Conservation (phyloP, 257 asterid genomes). For the Solanum stenotomum region DNA sequence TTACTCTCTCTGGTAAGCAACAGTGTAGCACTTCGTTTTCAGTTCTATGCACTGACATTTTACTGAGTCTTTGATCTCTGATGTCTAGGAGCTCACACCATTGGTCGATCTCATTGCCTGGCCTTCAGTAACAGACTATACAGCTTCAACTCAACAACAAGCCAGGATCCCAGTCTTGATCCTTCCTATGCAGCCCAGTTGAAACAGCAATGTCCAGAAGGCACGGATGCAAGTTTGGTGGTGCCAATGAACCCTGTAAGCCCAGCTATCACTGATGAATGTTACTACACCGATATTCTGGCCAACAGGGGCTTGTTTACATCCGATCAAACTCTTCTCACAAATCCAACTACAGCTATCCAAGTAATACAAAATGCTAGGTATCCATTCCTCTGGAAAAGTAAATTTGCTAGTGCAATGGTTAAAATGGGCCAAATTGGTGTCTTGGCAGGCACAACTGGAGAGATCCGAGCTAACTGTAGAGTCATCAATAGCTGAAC, state of each 20-base stretch:
- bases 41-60: not conserved
- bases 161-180: slow-evolving; percentile 58
- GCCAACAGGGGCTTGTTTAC: slow-evolving; percentile 24
- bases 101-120: slow-evolving; percentile 67
- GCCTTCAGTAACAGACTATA: slow-evolving; percentile 48
- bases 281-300: slow-evolving; percentile 19
- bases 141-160: slow-evolving; percentile 33
- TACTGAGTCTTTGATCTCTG: not conserved
- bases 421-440: slow-evolving; percentile 34
- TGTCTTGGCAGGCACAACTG: slow-evolving; percentile 30
- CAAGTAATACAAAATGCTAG: slow-evolving; percentile 24
- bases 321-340: slow-evolving; percentile 34
- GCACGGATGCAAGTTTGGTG: slow-evolving; percentile 14
- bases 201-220: slow-evolving; percentile 40
- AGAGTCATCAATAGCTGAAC: slow-evolving; percentile 29
- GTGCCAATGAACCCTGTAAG: slow-evolving; percentile 47
- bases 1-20: slow-evolving; percentile 67
- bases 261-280: slow-evolving; percentile 13
- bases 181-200: slow-evolving; percentile 34
- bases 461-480: slow-evolving; percentile 59
- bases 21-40: not conserved
- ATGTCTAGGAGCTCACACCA: slow-evolving; percentile 58
- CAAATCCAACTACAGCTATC: slow-evolving; percentile 11
- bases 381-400: slow-evolving; percentile 16
- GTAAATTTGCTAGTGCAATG: slow-evolving; percentile 32